A percentile compares a stretch with the other conserved stretches of the same genome.
phyloP scores from a whole-genome alignment of 2,329 filamentous ascomycete species.

The Drechslerella dactyloides region DNA sequence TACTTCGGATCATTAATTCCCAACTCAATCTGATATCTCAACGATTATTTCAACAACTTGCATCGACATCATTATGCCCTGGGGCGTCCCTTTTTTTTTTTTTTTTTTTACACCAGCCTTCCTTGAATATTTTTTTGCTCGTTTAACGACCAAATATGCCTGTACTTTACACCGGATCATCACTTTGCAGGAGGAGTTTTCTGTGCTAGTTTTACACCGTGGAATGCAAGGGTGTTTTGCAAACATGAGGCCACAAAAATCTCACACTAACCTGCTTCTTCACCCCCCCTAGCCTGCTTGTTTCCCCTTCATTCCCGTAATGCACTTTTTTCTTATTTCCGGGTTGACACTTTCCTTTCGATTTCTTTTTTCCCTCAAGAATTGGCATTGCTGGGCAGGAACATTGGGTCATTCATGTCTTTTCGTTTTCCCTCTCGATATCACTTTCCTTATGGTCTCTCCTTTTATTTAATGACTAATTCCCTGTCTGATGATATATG shows the following conservation, averaged over 20 bases:
- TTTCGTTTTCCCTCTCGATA: conserved; percentile 16
- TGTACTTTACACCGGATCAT: conserved; percentile 38
- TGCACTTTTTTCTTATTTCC: conserved; percentile 21
- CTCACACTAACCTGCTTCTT: background rate
- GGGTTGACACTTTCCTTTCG: conserved; percentile 18
- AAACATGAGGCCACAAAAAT: background rate
- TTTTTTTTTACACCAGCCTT: conserved; percentile 7
- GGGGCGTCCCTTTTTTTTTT: background rate
- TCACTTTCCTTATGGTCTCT: conserved; percentile 10
- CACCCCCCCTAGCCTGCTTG: background rate
- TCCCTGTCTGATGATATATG: conserved; percentile 9
- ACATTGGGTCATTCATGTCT: conserved; percentile 21
- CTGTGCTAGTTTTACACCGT: conserved; percentile 9
- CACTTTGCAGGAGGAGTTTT: conserved; percentile 48
- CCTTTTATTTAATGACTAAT: conserved; percentile 28
- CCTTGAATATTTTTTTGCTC: background rate
- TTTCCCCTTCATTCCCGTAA: conserved; percentile 8
- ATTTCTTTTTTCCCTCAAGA: background rate
- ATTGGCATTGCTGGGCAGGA: conserved; percentile 40
- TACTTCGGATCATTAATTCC: background rate
- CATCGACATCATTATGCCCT: background rate
- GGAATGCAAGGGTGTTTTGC: conserved; percentile 10
- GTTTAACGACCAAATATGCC: conserved; percentile 3
- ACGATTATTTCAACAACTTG: too few species aligned
- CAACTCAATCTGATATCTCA: background rate